Evolutionary conservation across 2,329 filamentous ascomycete species (phyloP).

Genomic region (Neonectria punicea): DNA sequence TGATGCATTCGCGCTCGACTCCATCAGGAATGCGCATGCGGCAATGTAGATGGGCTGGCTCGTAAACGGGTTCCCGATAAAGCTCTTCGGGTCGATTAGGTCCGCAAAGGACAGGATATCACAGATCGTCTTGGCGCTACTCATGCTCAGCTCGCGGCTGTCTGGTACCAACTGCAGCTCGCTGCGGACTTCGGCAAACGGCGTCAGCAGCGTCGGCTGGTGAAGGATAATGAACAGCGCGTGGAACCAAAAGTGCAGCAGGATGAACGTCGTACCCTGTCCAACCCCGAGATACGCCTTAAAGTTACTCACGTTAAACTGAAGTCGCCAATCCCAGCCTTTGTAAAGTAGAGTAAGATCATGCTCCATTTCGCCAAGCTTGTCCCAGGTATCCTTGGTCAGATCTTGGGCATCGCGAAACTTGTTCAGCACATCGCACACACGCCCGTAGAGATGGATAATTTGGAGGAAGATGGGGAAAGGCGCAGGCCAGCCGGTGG

Average conservation of each 20-base stretch:
- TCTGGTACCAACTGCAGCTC: slow-evolving; percentile 81
- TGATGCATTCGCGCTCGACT: slow-evolving; percentile 78
- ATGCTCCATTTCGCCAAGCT: slow-evolving; percentile 80
- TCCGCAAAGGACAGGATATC: slow-evolving; percentile 90
- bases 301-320: slow-evolving; percentile 89
- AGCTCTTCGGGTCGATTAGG: slow-evolving; percentile 85
- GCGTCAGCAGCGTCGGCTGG: slow-evolving; percentile 83
- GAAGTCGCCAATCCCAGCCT: slow-evolving; percentile 76
- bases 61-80: slow-evolving; percentile 88
- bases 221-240: slow-evolving; percentile 86
- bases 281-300: slow-evolving; percentile 83
- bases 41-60: slow-evolving; percentile 93
- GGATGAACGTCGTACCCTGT: slow-evolving; percentile 86
- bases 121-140: slow-evolving; percentile 89
- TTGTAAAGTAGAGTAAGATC: slow-evolving; percentile 80
- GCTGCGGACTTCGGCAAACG: slow-evolving; percentile 68
- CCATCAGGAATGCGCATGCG: slow-evolving; percentile 87
- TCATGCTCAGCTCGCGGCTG: slow-evolving; percentile 85
- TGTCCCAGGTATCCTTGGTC: slow-evolving; percentile 77
- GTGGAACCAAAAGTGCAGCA: slow-evolving; percentile 91
- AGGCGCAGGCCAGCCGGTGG: slow-evolving; percentile 77
- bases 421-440: slow-evolving; percentile 86
- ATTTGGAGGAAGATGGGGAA: slow-evolving; percentile 86
- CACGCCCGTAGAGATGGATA: slow-evolving; percentile 85
- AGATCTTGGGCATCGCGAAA: slow-evolving; percentile 79